These are phyloP conservation scores for Podosphaera fusca DNA, from an alignment of 2,329 filamentous ascomycete species.

Conservation along the genomic window DNA sequence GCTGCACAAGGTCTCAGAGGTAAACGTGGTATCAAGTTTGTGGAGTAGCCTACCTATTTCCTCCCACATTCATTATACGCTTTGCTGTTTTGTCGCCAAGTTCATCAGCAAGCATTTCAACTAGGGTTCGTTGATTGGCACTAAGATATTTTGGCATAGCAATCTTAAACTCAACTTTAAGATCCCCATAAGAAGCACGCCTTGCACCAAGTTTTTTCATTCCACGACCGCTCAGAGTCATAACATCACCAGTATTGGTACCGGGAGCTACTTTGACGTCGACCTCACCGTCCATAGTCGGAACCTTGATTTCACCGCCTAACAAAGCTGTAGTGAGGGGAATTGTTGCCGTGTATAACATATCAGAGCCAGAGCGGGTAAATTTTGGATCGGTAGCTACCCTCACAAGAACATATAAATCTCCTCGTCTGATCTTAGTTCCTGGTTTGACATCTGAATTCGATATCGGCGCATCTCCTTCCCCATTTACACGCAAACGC, in stretches of 20 bases:
- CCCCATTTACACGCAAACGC: conserved; percentile 62
- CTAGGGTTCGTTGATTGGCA: conserved; percentile 72
- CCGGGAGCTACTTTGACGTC: conserved; percentile 81
- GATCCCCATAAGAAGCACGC: conserved; percentile 48
- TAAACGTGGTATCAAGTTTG: background rate
- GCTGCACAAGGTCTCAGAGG: conserved; percentile 2
- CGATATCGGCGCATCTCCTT: conserved; percentile 68
- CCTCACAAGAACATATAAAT: conserved; percentile 75
- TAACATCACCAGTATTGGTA: conserved; percentile 75
- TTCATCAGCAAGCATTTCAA: conserved; percentile 93
- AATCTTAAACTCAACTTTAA: conserved; percentile 87
- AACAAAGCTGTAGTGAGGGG: conserved; percentile 83
- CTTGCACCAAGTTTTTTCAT: conserved; percentile 67
- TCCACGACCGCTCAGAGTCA: conserved; percentile 74
- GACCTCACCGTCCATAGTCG: conserved; percentile 74
- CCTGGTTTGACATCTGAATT: conserved; percentile 42
- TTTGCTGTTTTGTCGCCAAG: conserved; percentile 82
- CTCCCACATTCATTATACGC: conserved; percentile 67
- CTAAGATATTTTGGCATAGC: conserved; percentile 86
- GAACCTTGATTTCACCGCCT: conserved; percentile 72
- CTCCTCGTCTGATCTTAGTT: conserved; percentile 47
- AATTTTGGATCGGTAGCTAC: conserved; percentile 84
- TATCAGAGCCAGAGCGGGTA: conserved; percentile 65
- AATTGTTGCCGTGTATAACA: conserved; percentile 77
- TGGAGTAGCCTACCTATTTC: conserved; percentile 22